A percentile compares a stretch with the other conserved stretches of the same genome.
Evolutionary conservation across 75 land plant species (phyloP).

Genomic region (Pseudotsuga menziesii): DNA sequence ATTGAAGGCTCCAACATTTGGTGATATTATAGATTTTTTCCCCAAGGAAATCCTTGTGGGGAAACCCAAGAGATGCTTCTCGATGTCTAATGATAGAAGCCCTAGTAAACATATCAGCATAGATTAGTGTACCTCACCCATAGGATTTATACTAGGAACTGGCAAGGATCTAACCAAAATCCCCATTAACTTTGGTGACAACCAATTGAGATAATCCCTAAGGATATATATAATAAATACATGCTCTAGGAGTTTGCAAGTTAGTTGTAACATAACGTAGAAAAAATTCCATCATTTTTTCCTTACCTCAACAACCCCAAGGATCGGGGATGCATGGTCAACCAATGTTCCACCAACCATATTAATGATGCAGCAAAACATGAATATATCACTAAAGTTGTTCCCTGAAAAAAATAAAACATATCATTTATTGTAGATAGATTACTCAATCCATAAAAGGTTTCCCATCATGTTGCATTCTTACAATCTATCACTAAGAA

Average conservation of each 20-base stretch:
- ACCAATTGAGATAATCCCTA: too few relatives aligned
- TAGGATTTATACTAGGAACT: too few relatives aligned
- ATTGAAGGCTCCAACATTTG: not conserved
- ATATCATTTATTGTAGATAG: not conserved
- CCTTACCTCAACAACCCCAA: conserved; percentile 92
- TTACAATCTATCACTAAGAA: not conserved
- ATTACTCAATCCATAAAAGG: not conserved
- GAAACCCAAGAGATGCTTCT: too few relatives aligned
- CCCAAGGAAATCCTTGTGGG: too few relatives aligned
- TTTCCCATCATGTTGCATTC: not conserved
- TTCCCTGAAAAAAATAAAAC: conserved; percentile 50
- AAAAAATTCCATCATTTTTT: not conserved
- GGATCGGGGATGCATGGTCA: conserved; percentile 81
- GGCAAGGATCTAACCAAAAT: too few relatives aligned
- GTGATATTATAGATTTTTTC: not conserved
- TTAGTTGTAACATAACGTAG: not conserved
- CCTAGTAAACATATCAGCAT: too few relatives aligned
- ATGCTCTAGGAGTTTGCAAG: not conserved
- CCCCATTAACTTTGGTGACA: too few relatives aligned
- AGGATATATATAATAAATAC: too few relatives aligned
- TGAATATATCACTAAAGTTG: conserved; percentile 80
- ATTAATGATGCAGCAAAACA: conserved; percentile 69
- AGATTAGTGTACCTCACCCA: too few relatives aligned
- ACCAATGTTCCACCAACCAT: conserved; percentile 66
- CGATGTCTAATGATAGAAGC: too few relatives aligned